Base-by-base conservation (phyloP, 257 asterid genomes). In the Henckelia pumila region DNA sequence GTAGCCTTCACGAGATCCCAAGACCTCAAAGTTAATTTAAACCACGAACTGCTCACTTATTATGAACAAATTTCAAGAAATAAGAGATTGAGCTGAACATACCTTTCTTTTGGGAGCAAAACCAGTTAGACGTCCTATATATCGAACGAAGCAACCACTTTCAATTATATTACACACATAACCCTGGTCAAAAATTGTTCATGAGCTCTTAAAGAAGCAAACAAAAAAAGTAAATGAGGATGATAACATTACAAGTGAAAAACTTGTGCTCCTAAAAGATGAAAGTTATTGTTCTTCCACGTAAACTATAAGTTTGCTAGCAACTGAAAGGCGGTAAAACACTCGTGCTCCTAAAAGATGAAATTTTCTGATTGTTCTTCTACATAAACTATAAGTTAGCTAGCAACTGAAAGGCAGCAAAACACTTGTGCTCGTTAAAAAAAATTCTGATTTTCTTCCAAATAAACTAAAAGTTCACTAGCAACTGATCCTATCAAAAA, bases 91-190 rank as follows among this genome's bases (percentile, higher is more conserved):
- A 5, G 22, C 11, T 64, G 60, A 44, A 68, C 21, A 40, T 84
- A 91, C 97, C 97, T 83, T 94, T 84, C 82, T 77, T 84, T 83
- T 94, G 33, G 99, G 97, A 73, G 95, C 91, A 88, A 94, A 94
- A 47, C 96, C 99, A 76, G 99, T 94, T 79, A 91, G 83, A 37
- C 91, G 95, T 64, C 99, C 97, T 72, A 91, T 61, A 81, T 81
- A 94, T 70, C 99, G 99, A 59, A 94, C 86, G 71, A 94, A 94
- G 87, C 97, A 87, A 61, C 99, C 99, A 61, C 85, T 74, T 59
- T 91, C 99, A 72, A 94, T 94, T 71, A 94, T 76, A 76, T 88
- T 94, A 78, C 97, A 91, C 69, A 94, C 67, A 76, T 91, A 94
- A 44, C 99, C 99, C 99, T 94, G 96, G 78, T 47, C 73, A 25